These are phyloP conservation scores for Golubevia sp. DNA, from an alignment of 1,284 basidiomycete genomes.

Conservation along the genomic window DNA sequence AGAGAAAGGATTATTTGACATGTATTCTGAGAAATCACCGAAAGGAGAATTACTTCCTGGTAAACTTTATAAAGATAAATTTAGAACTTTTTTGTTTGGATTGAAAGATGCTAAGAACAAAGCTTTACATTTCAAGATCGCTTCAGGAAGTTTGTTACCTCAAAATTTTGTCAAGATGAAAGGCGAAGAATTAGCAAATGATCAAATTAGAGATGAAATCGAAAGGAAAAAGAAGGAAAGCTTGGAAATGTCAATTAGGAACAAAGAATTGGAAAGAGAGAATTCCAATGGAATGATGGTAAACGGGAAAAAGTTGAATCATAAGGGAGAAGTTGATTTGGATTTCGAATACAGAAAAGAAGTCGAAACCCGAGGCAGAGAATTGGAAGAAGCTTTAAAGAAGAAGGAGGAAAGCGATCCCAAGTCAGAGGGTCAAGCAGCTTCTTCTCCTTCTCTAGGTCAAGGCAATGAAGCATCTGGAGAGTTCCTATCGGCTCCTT, in stretches of 20 bases:
- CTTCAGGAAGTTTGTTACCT: conserved; percentile 34
- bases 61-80: conserved; percentile 45
- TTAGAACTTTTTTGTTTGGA: conserved; percentile 55
- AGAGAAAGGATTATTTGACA: conserved; percentile 33
- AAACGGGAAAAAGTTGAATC: conserved; percentile 49
- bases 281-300: conserved; percentile 23
- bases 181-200: conserved; percentile 55
- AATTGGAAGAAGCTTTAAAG: too few relatives aligned
- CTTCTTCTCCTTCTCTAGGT: too few relatives aligned
- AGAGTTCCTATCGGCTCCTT: too few relatives aligned
- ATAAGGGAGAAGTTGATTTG: conserved; percentile 60
- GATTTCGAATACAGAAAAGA: conserved; percentile 28
- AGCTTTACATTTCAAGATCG: conserved; percentile 45
- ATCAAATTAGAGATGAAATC: conserved; percentile 40
- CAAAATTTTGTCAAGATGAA: conserved; percentile 39
- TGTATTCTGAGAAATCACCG: conserved; percentile 22
- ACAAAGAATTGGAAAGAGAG: conserved; percentile 15
- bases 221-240: conserved; percentile 49
- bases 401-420: too few relatives aligned
- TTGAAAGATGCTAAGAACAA: conserved; percentile 54
- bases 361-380: too few relatives aligned
- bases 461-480: too few relatives aligned
- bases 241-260: conserved; percentile 36
- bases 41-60: conserved; percentile 5
- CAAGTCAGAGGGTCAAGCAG: too few relatives aligned